phyloP scores from a whole-genome alignment of 1,139 yeast species.

The Lodderomyces margitis region DNA sequence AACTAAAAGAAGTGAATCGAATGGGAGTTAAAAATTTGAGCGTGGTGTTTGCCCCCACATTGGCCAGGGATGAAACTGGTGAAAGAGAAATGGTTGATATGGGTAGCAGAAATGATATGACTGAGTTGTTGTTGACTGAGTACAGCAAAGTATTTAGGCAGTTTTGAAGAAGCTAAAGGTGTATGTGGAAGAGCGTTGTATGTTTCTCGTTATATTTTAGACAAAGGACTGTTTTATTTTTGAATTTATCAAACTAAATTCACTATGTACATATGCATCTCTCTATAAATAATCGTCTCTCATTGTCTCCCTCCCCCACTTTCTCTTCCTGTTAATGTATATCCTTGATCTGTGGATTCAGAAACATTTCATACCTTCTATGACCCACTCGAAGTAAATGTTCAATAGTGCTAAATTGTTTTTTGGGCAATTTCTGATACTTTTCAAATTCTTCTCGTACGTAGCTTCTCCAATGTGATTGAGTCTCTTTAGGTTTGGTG shows the following conservation, averaged over 20 bases:
- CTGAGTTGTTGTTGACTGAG: conserved; percentile 71
- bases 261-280: neutral
- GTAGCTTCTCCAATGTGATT: conserved; percentile 45
- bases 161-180: neutral
- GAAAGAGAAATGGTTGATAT: conserved; percentile 85
- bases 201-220: no score
- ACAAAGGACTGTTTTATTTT: no score
- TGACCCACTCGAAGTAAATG: conserved; percentile 78
- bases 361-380: conserved; percentile 69
- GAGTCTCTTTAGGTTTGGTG: conserved; percentile 51
- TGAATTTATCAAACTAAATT: no score
- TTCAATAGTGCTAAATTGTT: conserved; percentile 85
- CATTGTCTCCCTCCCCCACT: neutral
- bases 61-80: conserved; percentile 78
- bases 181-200: no score
- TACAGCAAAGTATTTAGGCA: conserved; percentile 14
- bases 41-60: conserved; percentile 94
- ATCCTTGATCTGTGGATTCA: conserved; percentile 64
- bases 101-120: conserved; percentile 75
- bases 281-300: neutral
- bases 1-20: conserved; percentile 50
- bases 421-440: conserved; percentile 58
- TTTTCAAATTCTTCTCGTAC: conserved; percentile 63
- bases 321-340: conserved; percentile 51
- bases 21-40: conserved; percentile 85